These are phyloP conservation scores for Ulvella scutata DNA, from an alignment of 139 green algal genomes.

Conservation along the genomic window DNA sequence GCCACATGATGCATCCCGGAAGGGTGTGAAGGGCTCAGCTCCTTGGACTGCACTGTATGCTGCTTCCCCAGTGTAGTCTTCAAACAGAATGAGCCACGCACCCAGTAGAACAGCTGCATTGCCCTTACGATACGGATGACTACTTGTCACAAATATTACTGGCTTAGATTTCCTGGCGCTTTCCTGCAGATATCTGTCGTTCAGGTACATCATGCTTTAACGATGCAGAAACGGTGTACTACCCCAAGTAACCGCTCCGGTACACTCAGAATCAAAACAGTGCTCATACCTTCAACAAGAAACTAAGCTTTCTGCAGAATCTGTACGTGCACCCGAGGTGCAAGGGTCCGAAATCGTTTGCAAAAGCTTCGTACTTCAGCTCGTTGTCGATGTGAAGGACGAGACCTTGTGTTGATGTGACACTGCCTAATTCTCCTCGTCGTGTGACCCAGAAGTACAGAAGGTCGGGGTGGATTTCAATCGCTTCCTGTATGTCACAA, in stretches of 20 bases:
- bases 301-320: conserved; percentile 49
- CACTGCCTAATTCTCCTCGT: neutral
- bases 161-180: conserved; percentile 29
- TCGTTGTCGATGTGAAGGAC: neutral
- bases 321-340: conserved; percentile 68
- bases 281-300: conserved; percentile 37
- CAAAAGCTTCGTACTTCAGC: conserved; percentile 84
- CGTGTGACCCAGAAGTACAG: neutral
- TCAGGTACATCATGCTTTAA: neutral
- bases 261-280: too few species aligned
- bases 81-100: conserved; percentile 49
- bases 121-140: conserved; percentile 41
- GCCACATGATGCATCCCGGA: conserved; percentile 71
- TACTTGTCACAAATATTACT: conserved; percentile 46
- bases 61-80: conserved; percentile 37
- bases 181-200: conserved; percentile 20
- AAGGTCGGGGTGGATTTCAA: neutral
- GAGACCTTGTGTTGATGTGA: neutral
- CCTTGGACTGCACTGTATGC: conserved; percentile 43
- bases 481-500: neutral
- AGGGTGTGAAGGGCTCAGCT: conserved; percentile 58
- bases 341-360: conserved; percentile 78
- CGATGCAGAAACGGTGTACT: neutral
- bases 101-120: conserved; percentile 69
- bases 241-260: neutral